These are phyloP conservation scores for Dendrothele bispora DNA, from an alignment of 768 basidiomycete species.

Conservation along the genomic window DNA sequence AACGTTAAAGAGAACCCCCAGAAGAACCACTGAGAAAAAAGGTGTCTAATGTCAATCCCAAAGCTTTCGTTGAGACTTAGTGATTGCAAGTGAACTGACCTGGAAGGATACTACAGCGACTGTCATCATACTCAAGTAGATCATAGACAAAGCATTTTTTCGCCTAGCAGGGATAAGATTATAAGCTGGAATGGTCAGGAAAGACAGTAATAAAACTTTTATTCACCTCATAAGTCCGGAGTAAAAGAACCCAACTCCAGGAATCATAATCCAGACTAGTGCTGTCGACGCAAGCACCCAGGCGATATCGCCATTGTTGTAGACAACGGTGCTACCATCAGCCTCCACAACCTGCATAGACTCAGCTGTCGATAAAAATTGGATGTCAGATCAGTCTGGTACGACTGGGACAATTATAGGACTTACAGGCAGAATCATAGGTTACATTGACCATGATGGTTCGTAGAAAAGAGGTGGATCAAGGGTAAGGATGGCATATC, in stretches of 20 bases:
- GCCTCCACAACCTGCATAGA: neutral
- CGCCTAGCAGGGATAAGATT: slow-evolving; percentile 39
- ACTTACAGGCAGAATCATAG: neutral
- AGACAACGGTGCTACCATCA: neutral
- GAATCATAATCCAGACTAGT: slow-evolving; percentile 61
- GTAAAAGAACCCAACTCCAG: slow-evolving; percentile 64
- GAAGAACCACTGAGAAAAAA: slow-evolving; percentile 60
- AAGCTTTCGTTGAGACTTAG: slow-evolving; percentile 2
- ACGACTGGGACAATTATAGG: neutral
- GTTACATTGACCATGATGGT: slow-evolving; percentile 1
- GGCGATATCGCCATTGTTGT: slow-evolving; percentile 53
- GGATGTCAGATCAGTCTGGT: neutral
- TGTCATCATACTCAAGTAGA: slow-evolving; percentile 75
- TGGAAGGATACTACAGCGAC: slow-evolving; percentile 83
- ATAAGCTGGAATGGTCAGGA: slow-evolving; percentile 62
- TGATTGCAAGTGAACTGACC: slow-evolving; percentile 58
- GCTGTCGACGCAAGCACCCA: slow-evolving; percentile 62
- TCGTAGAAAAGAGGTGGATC: neutral
- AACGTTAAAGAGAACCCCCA: slow-evolving; percentile 80
- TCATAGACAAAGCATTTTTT: slow-evolving; percentile 92
- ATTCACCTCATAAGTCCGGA: slow-evolving; percentile 67
- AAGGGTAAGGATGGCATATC: neutral
- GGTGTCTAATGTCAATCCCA: neutral
- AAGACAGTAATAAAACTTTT: slow-evolving; percentile 59
- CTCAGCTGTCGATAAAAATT: neutral